phyloP scores from a whole-genome alignment of 768 basidiomycete genomes.

The Agrocybe chaxingu region DNA sequence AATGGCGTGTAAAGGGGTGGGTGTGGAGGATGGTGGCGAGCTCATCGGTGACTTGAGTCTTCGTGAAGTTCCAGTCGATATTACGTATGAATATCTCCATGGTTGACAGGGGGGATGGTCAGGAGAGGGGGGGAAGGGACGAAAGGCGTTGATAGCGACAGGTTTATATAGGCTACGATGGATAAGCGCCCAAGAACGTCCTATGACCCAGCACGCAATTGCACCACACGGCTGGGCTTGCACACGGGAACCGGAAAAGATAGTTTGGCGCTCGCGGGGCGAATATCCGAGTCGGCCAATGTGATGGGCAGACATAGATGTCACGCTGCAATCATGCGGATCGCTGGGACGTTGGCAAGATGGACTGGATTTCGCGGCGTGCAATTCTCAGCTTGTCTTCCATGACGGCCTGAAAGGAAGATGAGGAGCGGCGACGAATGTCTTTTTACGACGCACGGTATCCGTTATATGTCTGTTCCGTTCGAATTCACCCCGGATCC shows the following conservation, averaged over 20 bases:
- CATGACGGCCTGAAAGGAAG: slow-evolving; percentile 43
- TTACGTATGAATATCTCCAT: slow-evolving; percentile 43
- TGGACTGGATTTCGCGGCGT: slow-evolving; percentile 58
- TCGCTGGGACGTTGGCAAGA: slow-evolving; percentile 41
- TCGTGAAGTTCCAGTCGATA: slow-evolving; percentile 27
- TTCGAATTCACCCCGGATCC: slow-evolving; percentile 75
- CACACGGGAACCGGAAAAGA: background rate
- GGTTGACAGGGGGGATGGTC: slow-evolving; percentile 1
- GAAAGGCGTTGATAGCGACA: slow-evolving; percentile 7
- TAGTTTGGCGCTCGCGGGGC: background rate
- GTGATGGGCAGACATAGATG: no score
- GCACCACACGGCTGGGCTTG: no score
- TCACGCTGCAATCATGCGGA: slow-evolving; percentile 2
- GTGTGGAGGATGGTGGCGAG: slow-evolving; percentile 47
- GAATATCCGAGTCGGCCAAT: background rate
- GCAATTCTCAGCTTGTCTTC: slow-evolving; percentile 56
- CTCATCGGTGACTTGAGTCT: slow-evolving; percentile 25
- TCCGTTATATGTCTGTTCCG: slow-evolving; percentile 56
- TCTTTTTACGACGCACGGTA: slow-evolving; percentile 36
- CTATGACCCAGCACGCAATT: background rate
- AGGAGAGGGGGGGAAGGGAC: slow-evolving; percentile 3
- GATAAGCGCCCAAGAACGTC: slow-evolving; percentile 3
- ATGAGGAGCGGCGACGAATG: background rate
- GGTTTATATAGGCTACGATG: slow-evolving; percentile 9
- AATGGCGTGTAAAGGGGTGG: slow-evolving; percentile 29